Evolutionary conservation across 2,329 filamentous ascomycete species (phyloP).

Genomic region (Beauveria rudraprayagi): DNA sequence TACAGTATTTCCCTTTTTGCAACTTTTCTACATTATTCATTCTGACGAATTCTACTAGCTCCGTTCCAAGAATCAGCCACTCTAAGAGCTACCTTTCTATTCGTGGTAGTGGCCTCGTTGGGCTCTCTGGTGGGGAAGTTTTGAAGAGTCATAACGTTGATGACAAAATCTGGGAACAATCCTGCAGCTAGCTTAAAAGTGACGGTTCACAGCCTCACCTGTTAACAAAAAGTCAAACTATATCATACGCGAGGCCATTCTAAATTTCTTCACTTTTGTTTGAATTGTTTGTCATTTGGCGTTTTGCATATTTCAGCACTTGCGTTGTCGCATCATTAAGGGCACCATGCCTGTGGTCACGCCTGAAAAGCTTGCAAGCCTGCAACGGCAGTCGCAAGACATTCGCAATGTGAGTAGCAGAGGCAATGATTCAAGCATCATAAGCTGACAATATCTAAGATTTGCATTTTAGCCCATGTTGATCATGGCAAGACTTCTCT

Average conservation of each 20-base stretch:
- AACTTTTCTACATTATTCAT: slow-evolving; percentile 3
- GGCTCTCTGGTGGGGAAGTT: slow-evolving; percentile 6
- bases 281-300: background rate
- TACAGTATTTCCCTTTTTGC: background rate
- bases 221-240: background rate
- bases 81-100: background rate
- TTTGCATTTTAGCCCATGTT: slow-evolving; percentile 92
- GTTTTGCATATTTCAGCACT: background rate
- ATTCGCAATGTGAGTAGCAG: slow-evolving; percentile 74
- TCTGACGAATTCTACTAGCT: slow-evolving; percentile 7
- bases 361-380: slow-evolving; percentile 79
- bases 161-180: slow-evolving; percentile 1
- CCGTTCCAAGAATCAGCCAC: background rate
- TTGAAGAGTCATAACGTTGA: slow-evolving; percentile 9
- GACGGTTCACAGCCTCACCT: background rate
- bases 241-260: background rate
- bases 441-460: slow-evolving; percentile 41
- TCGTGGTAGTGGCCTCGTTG: background rate
- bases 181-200: background rate
- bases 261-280: background rate
- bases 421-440: slow-evolving; percentile 10
- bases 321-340: background rate
- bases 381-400: slow-evolving; percentile 81
- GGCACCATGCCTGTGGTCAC: slow-evolving; percentile 80
- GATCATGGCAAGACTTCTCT: slow-evolving; percentile 98